Evolutionary conservation across 169 alveolate species (phyloP).

Genomic region (Plasmodium adleri): DNA sequence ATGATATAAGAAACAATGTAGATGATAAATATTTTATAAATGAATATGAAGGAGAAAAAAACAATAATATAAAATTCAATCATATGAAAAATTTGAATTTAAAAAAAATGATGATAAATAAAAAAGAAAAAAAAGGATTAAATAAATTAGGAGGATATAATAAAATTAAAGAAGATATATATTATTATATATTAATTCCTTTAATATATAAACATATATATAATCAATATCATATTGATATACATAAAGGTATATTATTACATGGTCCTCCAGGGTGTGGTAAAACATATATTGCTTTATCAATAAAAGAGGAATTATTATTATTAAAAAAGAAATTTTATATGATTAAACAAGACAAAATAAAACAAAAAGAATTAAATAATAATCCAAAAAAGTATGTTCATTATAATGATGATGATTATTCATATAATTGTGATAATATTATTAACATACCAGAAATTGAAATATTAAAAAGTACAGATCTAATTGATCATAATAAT

Average conservation of each 20-base stretch:
- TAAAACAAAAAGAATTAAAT: not conserved
- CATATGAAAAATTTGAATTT: not conserved
- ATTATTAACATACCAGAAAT: slow-evolving; percentile 40
- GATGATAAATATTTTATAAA: not conserved
- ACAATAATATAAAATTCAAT: not conserved
- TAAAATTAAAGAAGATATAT: slow-evolving; percentile 77
- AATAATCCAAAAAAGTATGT: not conserved
- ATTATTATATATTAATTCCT: slow-evolving; percentile 76
- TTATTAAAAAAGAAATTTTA: slow-evolving; percentile 58
- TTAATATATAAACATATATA: slow-evolving; percentile 75
- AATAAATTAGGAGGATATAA: slow-evolving; percentile 81
- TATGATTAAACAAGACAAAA: not conserved
- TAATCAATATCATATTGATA: slow-evolving; percentile 74
- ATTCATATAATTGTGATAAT: not conserved
- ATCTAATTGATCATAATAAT: slow-evolving; percentile 51
- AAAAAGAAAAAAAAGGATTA: slow-evolving; percentile 46
- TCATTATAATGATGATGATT: not conserved
- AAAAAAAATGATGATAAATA: not conserved
- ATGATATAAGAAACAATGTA: not conserved
- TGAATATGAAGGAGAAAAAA: not conserved
- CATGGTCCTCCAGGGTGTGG: slow-evolving; percentile 88
- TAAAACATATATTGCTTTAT: slow-evolving; percentile 79
- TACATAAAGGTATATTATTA: slow-evolving; percentile 78
- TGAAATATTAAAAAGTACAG: slow-evolving; percentile 61
- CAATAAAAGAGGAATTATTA: slow-evolving; percentile 68